These are phyloP conservation scores for Euphorbia pulcherrima DNA, from an alignment of 345 rosid genomes.

Conservation along the genomic window DNA sequence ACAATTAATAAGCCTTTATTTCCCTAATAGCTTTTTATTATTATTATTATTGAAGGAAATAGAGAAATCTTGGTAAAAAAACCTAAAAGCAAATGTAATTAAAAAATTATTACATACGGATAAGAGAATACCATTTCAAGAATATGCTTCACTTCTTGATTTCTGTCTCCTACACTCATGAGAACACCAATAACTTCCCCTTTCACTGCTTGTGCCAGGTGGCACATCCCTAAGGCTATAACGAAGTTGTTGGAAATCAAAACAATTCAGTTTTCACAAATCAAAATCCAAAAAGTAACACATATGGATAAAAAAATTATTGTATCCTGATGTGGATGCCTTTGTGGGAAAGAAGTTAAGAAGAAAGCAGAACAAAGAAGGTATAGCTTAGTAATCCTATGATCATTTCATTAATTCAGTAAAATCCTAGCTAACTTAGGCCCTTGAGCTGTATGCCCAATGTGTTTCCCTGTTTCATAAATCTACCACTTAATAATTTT, in stretches of 20 bases:
- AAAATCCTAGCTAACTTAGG: no score
- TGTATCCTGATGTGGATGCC: no score
- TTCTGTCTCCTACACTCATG: conserved; percentile 56
- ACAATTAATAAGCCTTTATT: neutral
- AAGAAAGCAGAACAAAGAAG: no score
- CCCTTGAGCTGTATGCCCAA: no score
- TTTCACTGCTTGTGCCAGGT: conserved; percentile 56
- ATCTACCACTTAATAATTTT: no score
- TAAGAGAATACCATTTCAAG: conserved; percentile 58
- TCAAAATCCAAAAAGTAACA: neutral
- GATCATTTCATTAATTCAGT: no score
- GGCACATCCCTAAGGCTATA: conserved; percentile 50
- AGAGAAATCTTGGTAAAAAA: neutral
- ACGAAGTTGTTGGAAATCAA: conserved; percentile 1
- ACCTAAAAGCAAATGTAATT: neutral
- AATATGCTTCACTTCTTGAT: conserved; percentile 64
- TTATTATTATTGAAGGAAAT: neutral
- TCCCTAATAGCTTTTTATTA: neutral
- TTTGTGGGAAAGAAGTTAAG: no score
- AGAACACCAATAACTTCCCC: conserved; percentile 55
- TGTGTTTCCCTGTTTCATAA: no score
- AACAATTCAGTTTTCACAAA: neutral
- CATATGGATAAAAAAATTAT: neutral
- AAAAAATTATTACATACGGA: neutral
- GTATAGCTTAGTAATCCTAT: no score